phyloP scores from a whole-genome alignment of 495 filamentous ascomycete species.

The Pseudevernia furfuracea region DNA sequence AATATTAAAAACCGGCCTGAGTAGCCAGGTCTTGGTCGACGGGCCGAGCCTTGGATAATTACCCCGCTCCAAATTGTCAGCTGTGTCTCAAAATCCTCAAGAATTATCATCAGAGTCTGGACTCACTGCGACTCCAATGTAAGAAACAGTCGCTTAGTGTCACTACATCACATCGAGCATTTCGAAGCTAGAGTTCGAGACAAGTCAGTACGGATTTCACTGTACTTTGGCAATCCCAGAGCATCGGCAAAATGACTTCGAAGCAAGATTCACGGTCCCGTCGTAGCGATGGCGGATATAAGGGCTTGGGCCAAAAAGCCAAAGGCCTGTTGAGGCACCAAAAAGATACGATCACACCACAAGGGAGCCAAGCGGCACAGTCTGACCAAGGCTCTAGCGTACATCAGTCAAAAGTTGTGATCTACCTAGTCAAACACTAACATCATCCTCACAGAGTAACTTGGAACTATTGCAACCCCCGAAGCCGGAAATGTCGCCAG shows the following conservation, averaged over 20 bases:
- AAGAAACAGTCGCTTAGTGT: not conserved
- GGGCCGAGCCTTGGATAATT: too few relatives aligned
- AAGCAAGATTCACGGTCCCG: not conserved
- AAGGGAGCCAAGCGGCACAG: not conserved
- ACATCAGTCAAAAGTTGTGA: too few relatives aligned
- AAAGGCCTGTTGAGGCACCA: not conserved
- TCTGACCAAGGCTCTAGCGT: not conserved
- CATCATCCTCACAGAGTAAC: too few relatives aligned
- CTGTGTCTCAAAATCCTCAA: not conserved
- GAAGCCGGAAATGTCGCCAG: too few relatives aligned
- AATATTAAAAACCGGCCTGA: too few relatives aligned
- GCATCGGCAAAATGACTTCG: not conserved
- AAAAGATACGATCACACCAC: not conserved
- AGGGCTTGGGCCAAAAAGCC: not conserved
- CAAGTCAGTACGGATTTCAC: not conserved
- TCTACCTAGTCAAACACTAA: too few relatives aligned
- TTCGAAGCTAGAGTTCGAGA: not conserved
- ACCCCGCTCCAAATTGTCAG: not conserved
- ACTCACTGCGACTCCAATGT: not conserved
- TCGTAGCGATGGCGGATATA: not conserved
- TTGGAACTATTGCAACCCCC: too few relatives aligned
- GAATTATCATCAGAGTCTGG: slow-evolving; percentile 6
- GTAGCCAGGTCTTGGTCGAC: too few relatives aligned
- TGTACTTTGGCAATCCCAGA: slow-evolving; percentile 2
- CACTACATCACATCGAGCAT: too few relatives aligned